phyloP scores from a whole-genome alignment of 371 early-diverging fungal species.

The Mucor sp. region DNA sequence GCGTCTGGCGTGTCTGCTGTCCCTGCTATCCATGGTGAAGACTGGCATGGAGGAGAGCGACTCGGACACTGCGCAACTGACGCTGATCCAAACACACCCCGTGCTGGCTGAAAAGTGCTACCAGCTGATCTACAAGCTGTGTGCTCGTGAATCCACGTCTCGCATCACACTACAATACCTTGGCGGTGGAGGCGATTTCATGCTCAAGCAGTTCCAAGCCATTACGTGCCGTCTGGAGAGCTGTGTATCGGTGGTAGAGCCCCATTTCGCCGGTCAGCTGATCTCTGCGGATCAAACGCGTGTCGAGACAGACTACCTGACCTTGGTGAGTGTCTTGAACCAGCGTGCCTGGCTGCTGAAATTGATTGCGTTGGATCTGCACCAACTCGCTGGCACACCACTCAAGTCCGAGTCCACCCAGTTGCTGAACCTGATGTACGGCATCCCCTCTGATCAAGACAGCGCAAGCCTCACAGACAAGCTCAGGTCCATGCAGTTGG shows the following conservation, averaged over 20 bases:
- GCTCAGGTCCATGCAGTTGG: not conserved
- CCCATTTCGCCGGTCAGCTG: conserved; percentile 19
- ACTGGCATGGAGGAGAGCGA: not conserved
- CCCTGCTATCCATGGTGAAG: conserved; percentile 62
- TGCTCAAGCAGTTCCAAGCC: conserved; percentile 52
- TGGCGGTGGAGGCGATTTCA: conserved; percentile 74
- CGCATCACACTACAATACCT: conserved; percentile 76
- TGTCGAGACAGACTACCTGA: conserved; percentile 45
- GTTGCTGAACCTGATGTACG: conserved; percentile 21
- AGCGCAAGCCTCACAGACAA: not conserved
- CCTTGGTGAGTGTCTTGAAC: conserved; percentile 65
- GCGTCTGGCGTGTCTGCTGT: conserved; percentile 60
- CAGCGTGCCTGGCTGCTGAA: conserved; percentile 88
- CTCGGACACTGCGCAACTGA: conserved; percentile 24
- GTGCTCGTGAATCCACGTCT: conserved; percentile 67
- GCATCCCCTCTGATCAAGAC: conserved; percentile 13
- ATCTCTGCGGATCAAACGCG: conserved; percentile 16
- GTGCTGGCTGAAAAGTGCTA: conserved; percentile 83
- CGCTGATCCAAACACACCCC: conserved; percentile 57
- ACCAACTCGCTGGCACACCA: conserved; percentile 26
- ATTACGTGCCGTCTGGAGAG: conserved; percentile 36
- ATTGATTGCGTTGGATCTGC: conserved; percentile 80
- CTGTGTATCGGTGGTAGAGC: conserved; percentile 5
- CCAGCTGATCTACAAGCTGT: conserved; percentile 76
- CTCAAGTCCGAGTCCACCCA: conserved; percentile 21